Percentiles rank a stretch among this genome's conserved stretches.
These are phyloP conservation scores for Actinomortierella wolfii DNA, from an alignment of 371 early-diverging fungal species.

Conservation along the genomic window DNA sequence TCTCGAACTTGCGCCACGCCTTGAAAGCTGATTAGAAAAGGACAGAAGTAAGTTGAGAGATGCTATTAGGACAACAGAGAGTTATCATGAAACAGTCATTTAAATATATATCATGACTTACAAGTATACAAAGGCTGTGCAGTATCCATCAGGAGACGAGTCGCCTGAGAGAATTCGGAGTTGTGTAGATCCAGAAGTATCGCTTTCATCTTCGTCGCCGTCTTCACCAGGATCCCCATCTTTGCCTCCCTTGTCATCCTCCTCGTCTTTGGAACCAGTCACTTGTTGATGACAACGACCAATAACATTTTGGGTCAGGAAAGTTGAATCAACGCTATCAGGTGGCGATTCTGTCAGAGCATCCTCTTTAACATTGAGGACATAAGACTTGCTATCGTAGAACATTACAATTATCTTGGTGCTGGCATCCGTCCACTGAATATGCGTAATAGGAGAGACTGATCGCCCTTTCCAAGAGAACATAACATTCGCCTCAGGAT, in stretches of 20 bases:
- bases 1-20: no score
- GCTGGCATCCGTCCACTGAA: conserved; percentile 20
- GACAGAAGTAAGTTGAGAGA: no score
- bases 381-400: conserved; percentile 38
- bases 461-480: conserved; percentile 23
- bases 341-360: background rate
- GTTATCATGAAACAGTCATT: no score
- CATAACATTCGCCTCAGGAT: conserved; percentile 11
- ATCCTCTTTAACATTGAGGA: conserved; percentile 8
- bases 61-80: no score
- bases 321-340: conserved; percentile 14
- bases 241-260: conserved; percentile 60
- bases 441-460: conserved; percentile 28
- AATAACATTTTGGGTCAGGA: conserved; percentile 20
- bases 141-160: conserved; percentile 9
- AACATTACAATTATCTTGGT: conserved; percentile 22
- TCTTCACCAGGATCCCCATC: conserved; percentile 50
- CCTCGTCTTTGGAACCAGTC: conserved; percentile 12
- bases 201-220: conserved; percentile 52
- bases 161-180: conserved; percentile 26
- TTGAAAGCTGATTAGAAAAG: no score
- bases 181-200: conserved; percentile 22
- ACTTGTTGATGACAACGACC: conserved; percentile 33
- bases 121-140: conserved; percentile 22
- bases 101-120: no score